Evolutionary conservation across 73 alveolate genomes (phyloP).

Genomic region (Tetrahymena elliotti): DNA sequence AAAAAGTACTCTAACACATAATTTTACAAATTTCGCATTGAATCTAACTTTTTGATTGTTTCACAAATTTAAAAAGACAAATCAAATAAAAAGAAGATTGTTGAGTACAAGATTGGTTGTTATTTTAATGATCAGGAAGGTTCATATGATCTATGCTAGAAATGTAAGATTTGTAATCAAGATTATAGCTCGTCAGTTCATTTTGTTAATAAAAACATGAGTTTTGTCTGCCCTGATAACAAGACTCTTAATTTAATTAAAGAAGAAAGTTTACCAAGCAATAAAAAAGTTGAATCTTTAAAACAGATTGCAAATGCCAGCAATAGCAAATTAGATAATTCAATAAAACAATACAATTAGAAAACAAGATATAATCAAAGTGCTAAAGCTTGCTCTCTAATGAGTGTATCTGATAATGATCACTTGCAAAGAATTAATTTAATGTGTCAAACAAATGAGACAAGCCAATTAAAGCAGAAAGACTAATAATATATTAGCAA

Average conservation of each 20-base stretch:
- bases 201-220: background rate
- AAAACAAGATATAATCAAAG: background rate
- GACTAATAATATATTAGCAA: background rate
- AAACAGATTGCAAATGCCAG: background rate
- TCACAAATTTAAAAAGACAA: background rate
- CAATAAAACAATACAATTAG: background rate
- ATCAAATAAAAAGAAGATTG: background rate
- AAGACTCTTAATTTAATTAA: background rate
- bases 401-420: background rate
- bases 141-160: background rate
- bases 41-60: background rate
- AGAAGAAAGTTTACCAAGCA: background rate
- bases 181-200: background rate
- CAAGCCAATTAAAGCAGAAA: background rate
- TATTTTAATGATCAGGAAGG: background rate
- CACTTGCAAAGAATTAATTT: background rate
- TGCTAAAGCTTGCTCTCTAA: background rate
- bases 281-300: background rate
- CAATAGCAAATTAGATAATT: background rate
- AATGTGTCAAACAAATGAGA: background rate
- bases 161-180: background rate
- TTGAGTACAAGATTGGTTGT: background rate
- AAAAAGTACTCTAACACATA: background rate
- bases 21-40: background rate
- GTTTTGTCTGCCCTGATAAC: background rate